Conservation (phyloP, 2,329 filamentous ascomycete genomes). For the Sporothrix pseudoabietina region DNA sequence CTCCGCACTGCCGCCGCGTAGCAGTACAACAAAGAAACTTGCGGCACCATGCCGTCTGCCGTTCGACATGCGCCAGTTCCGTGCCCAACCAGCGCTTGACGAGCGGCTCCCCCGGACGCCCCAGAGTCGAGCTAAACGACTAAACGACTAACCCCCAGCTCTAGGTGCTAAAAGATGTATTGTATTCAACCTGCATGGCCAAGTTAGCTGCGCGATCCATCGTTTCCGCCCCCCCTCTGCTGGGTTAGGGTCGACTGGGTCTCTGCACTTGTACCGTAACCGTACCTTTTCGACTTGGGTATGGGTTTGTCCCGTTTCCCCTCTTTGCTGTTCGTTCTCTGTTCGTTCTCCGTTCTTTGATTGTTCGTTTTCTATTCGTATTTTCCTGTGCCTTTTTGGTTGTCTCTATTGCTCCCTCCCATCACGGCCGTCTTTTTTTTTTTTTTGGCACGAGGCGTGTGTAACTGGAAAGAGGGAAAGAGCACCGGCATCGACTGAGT, state of each 20-base stretch:
- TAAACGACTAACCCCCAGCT: neutral
- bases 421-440: neutral
- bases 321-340: neutral
- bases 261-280: neutral
- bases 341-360: neutral
- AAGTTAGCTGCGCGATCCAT: slow-evolving; percentile 5
- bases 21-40: neutral
- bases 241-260: neutral
- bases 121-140: too few species aligned
- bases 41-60: neutral
- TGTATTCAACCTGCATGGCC: neutral
- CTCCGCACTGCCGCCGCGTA: neutral
- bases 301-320: neutral
- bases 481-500: neutral
- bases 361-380: neutral
- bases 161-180: neutral
- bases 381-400: neutral
- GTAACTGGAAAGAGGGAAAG: neutral
- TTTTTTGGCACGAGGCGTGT: neutral
- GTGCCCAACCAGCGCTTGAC: neutral
- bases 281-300: neutral
- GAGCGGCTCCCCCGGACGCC: neutral
- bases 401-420: neutral
- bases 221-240: slow-evolving; percentile 5
- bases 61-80: neutral